phyloP scores from a whole-genome alignment of 1,284 basidiomycete species.

The Leccinum fallax region DNA sequence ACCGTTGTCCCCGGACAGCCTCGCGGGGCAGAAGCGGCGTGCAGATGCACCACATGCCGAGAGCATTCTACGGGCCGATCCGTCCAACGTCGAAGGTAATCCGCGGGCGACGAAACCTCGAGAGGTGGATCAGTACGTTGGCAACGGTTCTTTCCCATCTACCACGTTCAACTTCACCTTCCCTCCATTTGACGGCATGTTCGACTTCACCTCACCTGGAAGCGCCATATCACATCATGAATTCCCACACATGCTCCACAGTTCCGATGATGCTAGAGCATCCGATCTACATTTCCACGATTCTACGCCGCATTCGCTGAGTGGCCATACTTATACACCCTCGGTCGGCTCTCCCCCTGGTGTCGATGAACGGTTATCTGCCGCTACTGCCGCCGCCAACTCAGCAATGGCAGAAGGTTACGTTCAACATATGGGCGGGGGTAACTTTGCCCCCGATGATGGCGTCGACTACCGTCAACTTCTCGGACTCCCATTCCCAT shows the following conservation, averaged over 20 bases:
- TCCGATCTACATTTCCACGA: slow-evolving; percentile 39
- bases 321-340: slow-evolving; percentile 42
- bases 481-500: slow-evolving; percentile 63
- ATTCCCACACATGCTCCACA: slow-evolving; percentile 38
- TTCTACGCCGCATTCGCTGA: slow-evolving; percentile 38
- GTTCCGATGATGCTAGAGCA: slow-evolving; percentile 29
- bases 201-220: slow-evolving; percentile 46
- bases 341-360: slow-evolving; percentile 40
- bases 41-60: slow-evolving; percentile 76
- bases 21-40: slow-evolving; percentile 70
- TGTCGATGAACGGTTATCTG: slow-evolving; percentile 54
- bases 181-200: slow-evolving; percentile 68
- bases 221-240: slow-evolving; percentile 34
- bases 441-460: slow-evolving; percentile 55
- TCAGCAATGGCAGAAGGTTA: slow-evolving; percentile 70
- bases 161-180: slow-evolving; percentile 79
- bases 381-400: slow-evolving; percentile 63
- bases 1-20: slow-evolving; percentile 61
- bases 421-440: slow-evolving; percentile 55
- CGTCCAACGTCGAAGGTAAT: slow-evolving; percentile 55
- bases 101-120: slow-evolving; percentile 26
- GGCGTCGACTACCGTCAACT: slow-evolving; percentile 62
- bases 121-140: slow-evolving; percentile 41
- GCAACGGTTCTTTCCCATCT: slow-evolving; percentile 65
- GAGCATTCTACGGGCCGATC: slow-evolving; percentile 75